A percentile compares a stretch with the other conserved stretches of the same genome.
These are phyloP conservation scores for Colletotrichum melonis DNA, from an alignment of 2,329 filamentous ascomycete genomes.

Conservation along the genomic window DNA sequence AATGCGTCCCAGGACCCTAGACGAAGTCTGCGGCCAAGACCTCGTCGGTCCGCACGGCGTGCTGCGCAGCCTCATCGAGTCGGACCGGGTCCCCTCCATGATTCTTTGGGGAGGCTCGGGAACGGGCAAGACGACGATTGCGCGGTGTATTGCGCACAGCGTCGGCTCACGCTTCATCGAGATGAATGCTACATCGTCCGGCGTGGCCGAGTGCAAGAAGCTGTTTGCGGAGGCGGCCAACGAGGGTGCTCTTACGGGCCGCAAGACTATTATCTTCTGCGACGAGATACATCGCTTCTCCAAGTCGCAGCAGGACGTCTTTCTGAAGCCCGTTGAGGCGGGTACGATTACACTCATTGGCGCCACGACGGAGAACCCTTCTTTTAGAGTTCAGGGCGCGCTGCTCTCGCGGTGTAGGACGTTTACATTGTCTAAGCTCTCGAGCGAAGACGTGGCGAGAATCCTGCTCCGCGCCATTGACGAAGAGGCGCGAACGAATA, in stretches of 20 bases:
- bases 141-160: constrained; percentile 85
- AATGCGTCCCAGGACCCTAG: constrained; percentile 86
- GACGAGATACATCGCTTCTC: constrained; percentile 96
- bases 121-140: constrained; percentile 92
- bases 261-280: constrained; percentile 96
- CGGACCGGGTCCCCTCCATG: constrained; percentile 90
- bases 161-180: constrained; percentile 91
- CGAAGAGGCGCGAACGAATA: constrained; percentile 55
- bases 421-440: constrained; percentile 85
- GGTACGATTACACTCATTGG: constrained; percentile 93
- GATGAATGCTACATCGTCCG: constrained; percentile 92
- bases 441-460: constrained; percentile 74
- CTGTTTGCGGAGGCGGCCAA: constrained; percentile 86
- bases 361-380: constrained; percentile 96
- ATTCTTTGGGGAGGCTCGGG: constrained; percentile 89
- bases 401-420: constrained; percentile 90
- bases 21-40: constrained; percentile 92
- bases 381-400: constrained; percentile 90
- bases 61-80: constrained; percentile 85
- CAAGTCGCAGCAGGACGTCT: constrained; percentile 94
- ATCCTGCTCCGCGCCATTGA: constrained; percentile 83
- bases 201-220: constrained; percentile 92
- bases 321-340: constrained; percentile 90
- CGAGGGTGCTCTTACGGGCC: constrained; percentile 83
- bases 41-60: constrained; percentile 89